These are phyloP conservation scores for Scolecobasidium constrictum DNA, from an alignment of 2,329 filamentous ascomycete genomes.

Conservation along the genomic window DNA sequence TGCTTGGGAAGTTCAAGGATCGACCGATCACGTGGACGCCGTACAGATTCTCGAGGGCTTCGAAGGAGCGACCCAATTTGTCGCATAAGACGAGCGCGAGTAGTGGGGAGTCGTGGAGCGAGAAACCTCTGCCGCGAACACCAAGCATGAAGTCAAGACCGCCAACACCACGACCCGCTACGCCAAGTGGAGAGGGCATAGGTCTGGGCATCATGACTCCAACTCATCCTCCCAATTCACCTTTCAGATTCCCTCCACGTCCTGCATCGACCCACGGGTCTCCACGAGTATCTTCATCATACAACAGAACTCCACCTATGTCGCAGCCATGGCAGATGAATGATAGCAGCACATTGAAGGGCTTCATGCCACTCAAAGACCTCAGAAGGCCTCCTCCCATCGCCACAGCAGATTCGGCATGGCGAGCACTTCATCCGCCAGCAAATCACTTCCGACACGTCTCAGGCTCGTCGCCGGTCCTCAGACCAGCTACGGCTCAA, in stretches of 20 bases:
- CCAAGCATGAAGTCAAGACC: too few species aligned
- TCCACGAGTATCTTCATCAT: not conserved
- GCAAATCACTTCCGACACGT: not conserved
- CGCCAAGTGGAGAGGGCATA: too few species aligned
- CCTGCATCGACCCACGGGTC: not conserved
- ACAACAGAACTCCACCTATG: not conserved
- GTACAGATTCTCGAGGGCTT: not conserved
- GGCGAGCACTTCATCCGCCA: constrained; percentile 3
- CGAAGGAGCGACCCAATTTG: not conserved
- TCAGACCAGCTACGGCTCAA: not conserved
- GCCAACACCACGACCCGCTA: too few species aligned
- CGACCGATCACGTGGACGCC: not conserved
- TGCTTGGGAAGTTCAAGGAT: constrained; percentile 3
- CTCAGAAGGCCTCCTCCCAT: not conserved
- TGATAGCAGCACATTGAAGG: not conserved
- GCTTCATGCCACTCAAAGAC: not conserved
- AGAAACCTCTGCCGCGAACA: too few species aligned
- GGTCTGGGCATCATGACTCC: too few species aligned
- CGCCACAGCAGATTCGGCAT: not conserved
- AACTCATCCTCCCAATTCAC: too few species aligned
- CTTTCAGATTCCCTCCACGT: too few species aligned
- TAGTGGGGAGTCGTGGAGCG: too few species aligned
- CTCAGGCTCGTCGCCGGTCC: not conserved
- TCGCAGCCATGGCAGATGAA: not conserved
- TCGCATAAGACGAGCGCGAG: not conserved